These are phyloP conservation scores for Limnanthes douglasii DNA, from an alignment of 345 rosid genomes.

Conservation along the genomic window DNA sequence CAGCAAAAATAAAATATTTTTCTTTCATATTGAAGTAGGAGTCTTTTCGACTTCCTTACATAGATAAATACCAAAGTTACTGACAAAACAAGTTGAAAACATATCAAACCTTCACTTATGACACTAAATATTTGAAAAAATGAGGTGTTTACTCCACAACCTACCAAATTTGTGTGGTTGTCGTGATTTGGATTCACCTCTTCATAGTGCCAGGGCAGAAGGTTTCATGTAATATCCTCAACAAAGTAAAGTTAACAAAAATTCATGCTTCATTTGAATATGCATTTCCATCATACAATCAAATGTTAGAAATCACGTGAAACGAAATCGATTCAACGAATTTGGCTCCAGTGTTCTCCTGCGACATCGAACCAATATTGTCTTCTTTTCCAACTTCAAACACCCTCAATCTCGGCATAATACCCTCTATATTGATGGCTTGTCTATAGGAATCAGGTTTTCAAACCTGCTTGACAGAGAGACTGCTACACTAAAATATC, in stretches of 20 bases:
- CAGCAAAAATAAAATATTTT: too few relatives aligned
- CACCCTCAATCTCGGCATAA: constrained; percentile 41
- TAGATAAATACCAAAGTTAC: background rate
- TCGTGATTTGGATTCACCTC: constrained; percentile 76
- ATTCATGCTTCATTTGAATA: too few relatives aligned
- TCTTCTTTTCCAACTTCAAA: constrained; percentile 22
- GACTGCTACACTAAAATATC: too few relatives aligned
- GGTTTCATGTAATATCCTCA: constrained; percentile 20
- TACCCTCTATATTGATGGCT: too few relatives aligned
- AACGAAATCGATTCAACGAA: constrained; percentile 44
- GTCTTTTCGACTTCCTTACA: too few relatives aligned
- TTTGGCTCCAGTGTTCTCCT: constrained; percentile 54
- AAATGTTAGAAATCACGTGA: constrained; percentile 44
- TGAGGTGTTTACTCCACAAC: too few relatives aligned
- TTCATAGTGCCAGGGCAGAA: constrained; percentile 46
- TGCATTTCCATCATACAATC: too few relatives aligned
- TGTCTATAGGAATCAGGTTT: too few relatives aligned
- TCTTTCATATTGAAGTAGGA: too few relatives aligned
- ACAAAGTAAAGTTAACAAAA: too few relatives aligned
- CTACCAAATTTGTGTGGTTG: too few relatives aligned
- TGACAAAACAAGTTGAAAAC: background rate
- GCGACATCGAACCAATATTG: constrained; percentile 22
- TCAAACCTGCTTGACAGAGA: too few relatives aligned
- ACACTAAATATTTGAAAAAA: constrained; percentile 79
- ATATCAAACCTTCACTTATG: constrained; percentile 54